Evolutionary conservation across 495 filamentous ascomycete species (phyloP).

Genomic region (Jackrogersella multiformis): DNA sequence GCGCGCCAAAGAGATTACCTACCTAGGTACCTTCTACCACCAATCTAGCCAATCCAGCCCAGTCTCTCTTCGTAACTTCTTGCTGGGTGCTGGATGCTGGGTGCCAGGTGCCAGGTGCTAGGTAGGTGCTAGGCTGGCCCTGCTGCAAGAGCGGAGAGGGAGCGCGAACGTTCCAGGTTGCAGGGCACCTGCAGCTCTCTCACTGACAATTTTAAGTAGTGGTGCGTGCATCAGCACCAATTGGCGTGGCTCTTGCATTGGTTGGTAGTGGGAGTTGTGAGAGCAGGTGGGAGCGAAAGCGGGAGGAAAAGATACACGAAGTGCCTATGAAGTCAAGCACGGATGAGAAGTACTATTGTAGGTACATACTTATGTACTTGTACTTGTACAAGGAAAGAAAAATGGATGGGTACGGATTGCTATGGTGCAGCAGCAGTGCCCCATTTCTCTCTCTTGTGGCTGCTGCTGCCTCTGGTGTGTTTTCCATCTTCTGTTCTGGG

Average conservation of each 20-base stretch:
- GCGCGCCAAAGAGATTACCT: constrained; percentile 45
- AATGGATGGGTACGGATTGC: constrained; percentile 1
- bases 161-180: constrained; percentile 40
- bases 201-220: constrained; percentile 44
- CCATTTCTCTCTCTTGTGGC: constrained; percentile 31
- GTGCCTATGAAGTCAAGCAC: constrained; percentile 30
- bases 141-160: constrained; percentile 39
- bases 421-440: constrained; percentile 40
- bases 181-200: constrained; percentile 41
- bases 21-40: constrained; percentile 30
- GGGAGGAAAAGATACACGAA: constrained; percentile 19
- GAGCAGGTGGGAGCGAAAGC: constrained; percentile 30
- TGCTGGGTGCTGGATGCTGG: constrained; percentile 14
- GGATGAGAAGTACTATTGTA: background rate
- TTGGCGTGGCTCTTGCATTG: constrained; percentile 23
- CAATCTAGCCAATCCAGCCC: constrained; percentile 6
- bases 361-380: constrained; percentile 34
- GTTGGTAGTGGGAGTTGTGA: background rate
- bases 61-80: background rate
- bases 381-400: constrained; percentile 7
- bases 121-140: constrained; percentile 30
- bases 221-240: constrained; percentile 41
- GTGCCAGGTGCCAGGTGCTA: constrained; percentile 15
- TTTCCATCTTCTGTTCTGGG: background rate
- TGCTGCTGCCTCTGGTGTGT: constrained; percentile 8